Evolutionary conservation across 2,329 filamentous ascomycete genomes (phyloP), one percentile per base, ranked within the genome.

Genomic region (Exophiala sideris): DNA sequence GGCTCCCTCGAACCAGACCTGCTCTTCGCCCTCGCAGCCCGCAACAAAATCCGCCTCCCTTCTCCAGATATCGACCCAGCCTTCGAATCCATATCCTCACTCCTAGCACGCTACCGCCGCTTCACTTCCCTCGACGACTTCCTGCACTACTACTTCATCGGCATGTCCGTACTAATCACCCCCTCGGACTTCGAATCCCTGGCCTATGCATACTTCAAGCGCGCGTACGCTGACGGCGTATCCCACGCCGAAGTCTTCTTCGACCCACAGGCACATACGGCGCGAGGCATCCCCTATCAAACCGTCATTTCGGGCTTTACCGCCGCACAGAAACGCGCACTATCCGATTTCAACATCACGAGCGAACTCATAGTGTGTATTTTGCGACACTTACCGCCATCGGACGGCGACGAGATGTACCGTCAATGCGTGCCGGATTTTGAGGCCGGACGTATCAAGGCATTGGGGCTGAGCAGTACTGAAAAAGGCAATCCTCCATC

Each of bases 241-340:
- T 77, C 81, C 45, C 87, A 91, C 65, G 85, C 85, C 11, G 88
- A 91, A 69, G 79, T 90, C 60, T 91, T 90, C 73, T 91, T 91
- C 72, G 88, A 91, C 67, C 87, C 88, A 1, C 87, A 91, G 69
- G 86, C 85, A 1, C 88, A 91, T 68, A 79, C 82, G 3, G 72
- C 71, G 10, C 79, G 87, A n/a, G 84, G 84, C 7, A 72, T 91
- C 3, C 59, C 75, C 10, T 86, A 88, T 66, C 71, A 77, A 9
- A 85, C 81, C 1, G 78, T 91, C 20, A 76, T 90, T 2, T 66
- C 69, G 2, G 88, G 87, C 1, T 83, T 89, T 63, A 72, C 72
- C 1, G 76, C 76, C 1, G 88, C 85, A 1, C 81, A 83, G 62
- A 65, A 70, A 48, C 79, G 82, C 18, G 87, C 87, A 1, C 73